These are phyloP conservation scores for Aspergillus pseudotamarii DNA, from an alignment of 2,329 filamentous ascomycete species.

Conservation along the genomic window DNA sequence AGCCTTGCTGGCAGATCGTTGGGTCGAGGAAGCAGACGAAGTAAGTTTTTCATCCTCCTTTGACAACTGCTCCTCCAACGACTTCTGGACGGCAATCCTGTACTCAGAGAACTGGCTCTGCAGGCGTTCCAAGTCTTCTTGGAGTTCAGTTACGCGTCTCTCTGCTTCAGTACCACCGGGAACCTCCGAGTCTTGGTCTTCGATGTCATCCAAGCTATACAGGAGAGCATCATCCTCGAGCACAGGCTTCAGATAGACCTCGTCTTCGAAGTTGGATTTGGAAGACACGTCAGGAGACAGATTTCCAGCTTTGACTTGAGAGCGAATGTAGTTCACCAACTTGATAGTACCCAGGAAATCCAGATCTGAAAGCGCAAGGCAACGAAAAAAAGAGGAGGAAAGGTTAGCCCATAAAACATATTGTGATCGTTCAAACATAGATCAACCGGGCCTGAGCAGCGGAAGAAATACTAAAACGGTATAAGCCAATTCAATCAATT, in stretches of 20 bases:
- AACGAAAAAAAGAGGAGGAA: slow-evolving; percentile 14
- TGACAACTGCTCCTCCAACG: slow-evolving; percentile 67
- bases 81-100: slow-evolving; percentile 66
- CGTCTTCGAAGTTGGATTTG: slow-evolving; percentile 68
- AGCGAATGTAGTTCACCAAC: slow-evolving; percentile 69
- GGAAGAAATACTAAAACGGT: slow-evolving; percentile 12
- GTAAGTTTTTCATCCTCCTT: slow-evolving; percentile 52
- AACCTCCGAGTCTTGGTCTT: slow-evolving; percentile 37
- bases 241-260: slow-evolving; percentile 79
- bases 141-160: slow-evolving; percentile 59
- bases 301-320: slow-evolving; percentile 51
- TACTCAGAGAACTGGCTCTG: slow-evolving; percentile 67
- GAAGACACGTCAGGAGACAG: slow-evolving; percentile 60
- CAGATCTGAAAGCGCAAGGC: slow-evolving; percentile 52
- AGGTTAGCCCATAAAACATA: slow-evolving; percentile 17
- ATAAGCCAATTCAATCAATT: slow-evolving; percentile 20
- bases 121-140: slow-evolving; percentile 63
- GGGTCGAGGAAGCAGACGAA: slow-evolving; percentile 30
- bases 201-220: slow-evolving; percentile 81
- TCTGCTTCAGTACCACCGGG: slow-evolving; percentile 42
- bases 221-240: slow-evolving; percentile 88
- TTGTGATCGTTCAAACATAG: slow-evolving; percentile 11
- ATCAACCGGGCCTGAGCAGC: slow-evolving; percentile 11
- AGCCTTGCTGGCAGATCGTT: slow-evolving; percentile 33
- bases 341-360: slow-evolving; percentile 76